Percentiles rank a stretch among this genome's conserved stretches.
phyloP scores from a whole-genome alignment of 1,284 basidiomycete genomes.

The Bondarzewia mesenterica region DNA sequence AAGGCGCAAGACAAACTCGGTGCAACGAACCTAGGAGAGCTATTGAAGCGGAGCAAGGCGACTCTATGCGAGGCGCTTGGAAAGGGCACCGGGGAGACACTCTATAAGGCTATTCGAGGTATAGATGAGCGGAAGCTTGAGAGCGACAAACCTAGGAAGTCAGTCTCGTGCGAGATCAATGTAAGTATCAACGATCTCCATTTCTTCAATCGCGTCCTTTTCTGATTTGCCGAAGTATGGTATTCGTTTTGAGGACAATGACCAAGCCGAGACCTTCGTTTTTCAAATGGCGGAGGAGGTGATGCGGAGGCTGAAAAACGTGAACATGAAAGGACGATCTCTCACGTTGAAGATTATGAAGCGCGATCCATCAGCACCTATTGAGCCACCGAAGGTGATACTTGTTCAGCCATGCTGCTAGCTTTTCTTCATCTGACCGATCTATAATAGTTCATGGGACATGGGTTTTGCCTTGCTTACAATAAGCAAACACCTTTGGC shows the following conservation, averaged over 20 bases:
- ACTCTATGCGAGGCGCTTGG: conserved; percentile 72
- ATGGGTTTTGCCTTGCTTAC: conserved; percentile 81
- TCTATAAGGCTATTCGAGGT: conserved; percentile 81
- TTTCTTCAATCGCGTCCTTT: conserved; percentile 10
- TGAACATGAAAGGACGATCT: conserved; percentile 61
- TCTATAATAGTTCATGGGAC: conserved; percentile 90
- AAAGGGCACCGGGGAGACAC: conserved; percentile 73
- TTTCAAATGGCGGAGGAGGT: conserved; percentile 72
- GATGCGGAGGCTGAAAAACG: conserved; percentile 57
- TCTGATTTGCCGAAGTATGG: conserved; percentile 61
- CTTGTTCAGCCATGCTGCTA: not conserved
- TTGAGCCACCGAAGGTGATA: conserved; percentile 85
- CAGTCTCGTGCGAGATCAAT: conserved; percentile 88
- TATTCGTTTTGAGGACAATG: conserved; percentile 81
- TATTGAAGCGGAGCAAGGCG: conserved; percentile 52
- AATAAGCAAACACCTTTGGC: conserved; percentile 65
- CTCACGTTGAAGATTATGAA: conserved; percentile 88
- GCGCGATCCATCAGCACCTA: conserved; percentile 77
- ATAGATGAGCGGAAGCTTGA: conserved; percentile 77
- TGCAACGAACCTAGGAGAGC: conserved; percentile 61
- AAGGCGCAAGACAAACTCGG: conserved; percentile 77
- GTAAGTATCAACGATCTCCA: conserved; percentile 40
- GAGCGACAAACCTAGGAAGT: conserved; percentile 78
- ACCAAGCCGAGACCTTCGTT: conserved; percentile 77
- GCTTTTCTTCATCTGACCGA: too few species aligned